Evolutionary conservation across 306 rosid species (phyloP).

Genomic region (apple (Malus domestica)): DNA sequence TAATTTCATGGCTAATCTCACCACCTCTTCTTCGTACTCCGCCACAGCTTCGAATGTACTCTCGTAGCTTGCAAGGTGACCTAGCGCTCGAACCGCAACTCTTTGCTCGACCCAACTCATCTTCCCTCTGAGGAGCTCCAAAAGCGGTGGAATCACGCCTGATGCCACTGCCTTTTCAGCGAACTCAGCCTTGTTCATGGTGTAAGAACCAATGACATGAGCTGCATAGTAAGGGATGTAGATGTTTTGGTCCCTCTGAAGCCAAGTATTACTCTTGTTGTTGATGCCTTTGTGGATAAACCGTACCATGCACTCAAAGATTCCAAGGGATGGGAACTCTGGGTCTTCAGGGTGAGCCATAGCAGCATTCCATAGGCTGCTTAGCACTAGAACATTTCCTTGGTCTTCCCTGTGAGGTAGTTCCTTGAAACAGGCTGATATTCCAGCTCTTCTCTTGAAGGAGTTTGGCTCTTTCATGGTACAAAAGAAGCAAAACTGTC

Average conservation of each 20-base stretch:
- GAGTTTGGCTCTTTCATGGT: slow-evolving; percentile 44
- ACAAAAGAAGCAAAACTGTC: slow-evolving; percentile 64
- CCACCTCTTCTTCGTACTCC: slow-evolving; percentile 36
- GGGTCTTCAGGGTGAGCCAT: slow-evolving; percentile 68
- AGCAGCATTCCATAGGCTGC: slow-evolving; percentile 59
- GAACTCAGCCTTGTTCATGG: slow-evolving; percentile 57
- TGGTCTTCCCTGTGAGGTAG: slow-evolving; percentile 37
- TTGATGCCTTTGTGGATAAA: slow-evolving; percentile 44
- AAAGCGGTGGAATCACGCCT: slow-evolving; percentile 55
- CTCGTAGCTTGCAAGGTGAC: slow-evolving; percentile 68
- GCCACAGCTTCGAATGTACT: slow-evolving; percentile 47
- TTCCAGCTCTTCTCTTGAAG: slow-evolving; percentile 26
- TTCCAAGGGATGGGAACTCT: slow-evolving; percentile 66
- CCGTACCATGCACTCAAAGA: slow-evolving; percentile 67
- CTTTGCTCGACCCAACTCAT: slow-evolving; percentile 79
- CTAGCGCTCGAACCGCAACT: slow-evolving; percentile 65
- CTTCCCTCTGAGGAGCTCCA: slow-evolving; percentile 55
- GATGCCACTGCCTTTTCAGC: slow-evolving; percentile 52
- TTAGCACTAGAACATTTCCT: slow-evolving; percentile 43
- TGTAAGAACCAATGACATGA: slow-evolving; percentile 79
- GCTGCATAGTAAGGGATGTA: slow-evolving; percentile 83
- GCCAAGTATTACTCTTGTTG: slow-evolving; percentile 37
- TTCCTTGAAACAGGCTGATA: slow-evolving; percentile 36
- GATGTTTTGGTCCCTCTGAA: slow-evolving; percentile 49
- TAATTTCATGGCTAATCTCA: slow-evolving; percentile 37